These are phyloP conservation scores for Hirschioporus abietinus DNA, from an alignment of 768 basidiomycete species.

Conservation along the genomic window DNA sequence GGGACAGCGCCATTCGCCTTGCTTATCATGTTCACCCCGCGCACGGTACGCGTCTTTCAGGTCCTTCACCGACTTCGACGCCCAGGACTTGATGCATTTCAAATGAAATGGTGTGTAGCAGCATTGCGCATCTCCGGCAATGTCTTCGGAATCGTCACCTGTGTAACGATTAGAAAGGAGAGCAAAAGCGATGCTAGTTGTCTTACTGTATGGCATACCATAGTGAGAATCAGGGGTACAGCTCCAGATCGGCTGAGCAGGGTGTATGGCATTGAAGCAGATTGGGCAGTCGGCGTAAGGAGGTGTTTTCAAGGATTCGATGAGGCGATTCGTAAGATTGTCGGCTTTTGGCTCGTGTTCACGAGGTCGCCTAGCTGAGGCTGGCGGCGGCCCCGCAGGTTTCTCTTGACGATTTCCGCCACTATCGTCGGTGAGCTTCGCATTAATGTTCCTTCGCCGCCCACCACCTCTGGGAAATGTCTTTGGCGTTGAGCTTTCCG, in stretches of 20 bases:
- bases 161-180: background rate
- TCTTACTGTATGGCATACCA: background rate
- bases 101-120: conserved; percentile 93
- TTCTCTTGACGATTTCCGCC: background rate
- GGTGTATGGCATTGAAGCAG: conserved; percentile 77
- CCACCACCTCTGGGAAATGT: background rate
- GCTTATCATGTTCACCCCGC: conserved; percentile 53
- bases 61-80: conserved; percentile 72
- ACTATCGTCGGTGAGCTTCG: background rate
- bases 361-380: background rate
- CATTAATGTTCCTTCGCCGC: background rate
- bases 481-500: background rate
- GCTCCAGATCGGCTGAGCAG: conserved; percentile 81
- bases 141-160: conserved; percentile 16
- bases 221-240: conserved; percentile 45
- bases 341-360: conserved; percentile 28
- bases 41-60: conserved; percentile 66
- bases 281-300: conserved; percentile 79
- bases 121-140: conserved; percentile 38
- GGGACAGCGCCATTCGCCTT: conserved; percentile 89
- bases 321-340: conserved; percentile 74
- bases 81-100: conserved; percentile 87
- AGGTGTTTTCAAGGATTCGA: conserved; percentile 54
- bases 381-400: background rate
- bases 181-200: background rate